A percentile compares a stretch with the other conserved stretches of the same genome.
phyloP scores from a whole-genome alignment of 805 yeast species.

The Grigorovia transvaalensis region DNA sequence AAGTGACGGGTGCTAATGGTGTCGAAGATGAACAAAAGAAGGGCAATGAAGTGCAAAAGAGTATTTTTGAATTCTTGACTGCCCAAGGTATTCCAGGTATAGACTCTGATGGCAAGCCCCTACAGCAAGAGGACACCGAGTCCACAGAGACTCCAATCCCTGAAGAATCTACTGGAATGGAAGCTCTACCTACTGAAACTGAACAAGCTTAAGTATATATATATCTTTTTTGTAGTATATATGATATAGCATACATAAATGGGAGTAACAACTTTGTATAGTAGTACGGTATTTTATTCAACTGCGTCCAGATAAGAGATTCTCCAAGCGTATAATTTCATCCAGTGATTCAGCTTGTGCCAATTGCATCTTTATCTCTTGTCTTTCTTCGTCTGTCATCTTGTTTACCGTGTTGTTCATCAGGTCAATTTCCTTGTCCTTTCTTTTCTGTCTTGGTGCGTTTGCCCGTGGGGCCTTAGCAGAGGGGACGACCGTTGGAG shows the following conservation, averaged over 20 bases:
- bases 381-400: slow-evolving; percentile 45
- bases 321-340: slow-evolving; percentile 67
- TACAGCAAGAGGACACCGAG: neutral
- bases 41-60: slow-evolving; percentile 23
- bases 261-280: too few relatives aligned
- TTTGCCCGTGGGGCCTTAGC: too few relatives aligned
- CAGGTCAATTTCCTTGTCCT: slow-evolving; percentile 26
- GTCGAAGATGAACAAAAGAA: slow-evolving; percentile 25
- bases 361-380: slow-evolving; percentile 42
- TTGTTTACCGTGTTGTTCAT: slow-evolving; percentile 32
- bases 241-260: too few relatives aligned
- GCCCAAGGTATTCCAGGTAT: slow-evolving; percentile 31
- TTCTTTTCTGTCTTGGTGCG: slow-evolving; percentile 6
- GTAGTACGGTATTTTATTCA: too few relatives aligned
- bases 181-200: neutral
- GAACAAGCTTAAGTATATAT: too few relatives aligned
- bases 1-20: slow-evolving; percentile 43
- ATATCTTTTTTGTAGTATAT: too few relatives aligned
- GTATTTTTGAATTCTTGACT: slow-evolving; percentile 34
- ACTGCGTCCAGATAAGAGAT: slow-evolving; percentile 32
- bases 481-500: too few relatives aligned
- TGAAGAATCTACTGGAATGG: neutral
- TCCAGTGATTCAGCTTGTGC: slow-evolving; percentile 55
- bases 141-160: neutral
- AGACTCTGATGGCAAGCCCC: slow-evolving; percentile 2